A percentile compares a stretch with the other conserved stretches of the same genome.
Conservation (phyloP, 2,329 filamentous ascomycete species). For the Fusarium bactridioides region DNA sequence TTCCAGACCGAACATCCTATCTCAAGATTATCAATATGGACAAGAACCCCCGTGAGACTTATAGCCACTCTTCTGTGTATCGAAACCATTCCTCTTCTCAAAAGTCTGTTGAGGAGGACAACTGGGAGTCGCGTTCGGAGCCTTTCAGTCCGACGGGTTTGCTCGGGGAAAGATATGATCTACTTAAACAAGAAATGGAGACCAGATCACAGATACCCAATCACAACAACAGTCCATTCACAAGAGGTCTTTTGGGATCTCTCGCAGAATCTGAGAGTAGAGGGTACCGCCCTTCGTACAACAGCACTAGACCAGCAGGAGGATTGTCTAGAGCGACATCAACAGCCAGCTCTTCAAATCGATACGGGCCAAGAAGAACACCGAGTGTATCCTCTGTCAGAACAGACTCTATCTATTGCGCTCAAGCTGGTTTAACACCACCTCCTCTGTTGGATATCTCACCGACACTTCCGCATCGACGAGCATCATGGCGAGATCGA, state of each 20-base stretch:
- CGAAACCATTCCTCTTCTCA: rapidly evolving
- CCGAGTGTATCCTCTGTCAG: not conserved
- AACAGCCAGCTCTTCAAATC: not conserved
- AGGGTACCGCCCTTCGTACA: not conserved
- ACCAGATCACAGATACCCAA: not conserved
- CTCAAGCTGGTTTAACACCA: not conserved
- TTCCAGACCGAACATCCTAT: too few relatives aligned
- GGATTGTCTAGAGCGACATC: not conserved
- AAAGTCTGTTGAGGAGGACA: rapidly evolving
- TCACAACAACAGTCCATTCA: not conserved
- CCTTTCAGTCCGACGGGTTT: not conserved
- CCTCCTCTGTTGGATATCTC: not conserved
- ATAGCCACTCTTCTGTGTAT: rapidly evolving
- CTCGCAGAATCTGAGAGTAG: not conserved
- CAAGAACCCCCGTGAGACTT: rapidly evolving
- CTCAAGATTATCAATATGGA: not conserved
- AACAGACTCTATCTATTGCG: constrained; percentile 4
- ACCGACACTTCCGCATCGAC: not conserved
- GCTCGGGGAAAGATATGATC: not conserved
- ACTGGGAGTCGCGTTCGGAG: not conserved
- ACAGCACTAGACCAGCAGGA: rapidly evolving
- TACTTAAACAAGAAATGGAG: not conserved
- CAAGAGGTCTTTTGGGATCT: not conserved
- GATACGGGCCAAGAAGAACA: not conserved
- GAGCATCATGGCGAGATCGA: not conserved